Base-by-base conservation (phyloP, 2,329 filamentous ascomycete genomes). In the Triangularia verruculosa region DNA sequence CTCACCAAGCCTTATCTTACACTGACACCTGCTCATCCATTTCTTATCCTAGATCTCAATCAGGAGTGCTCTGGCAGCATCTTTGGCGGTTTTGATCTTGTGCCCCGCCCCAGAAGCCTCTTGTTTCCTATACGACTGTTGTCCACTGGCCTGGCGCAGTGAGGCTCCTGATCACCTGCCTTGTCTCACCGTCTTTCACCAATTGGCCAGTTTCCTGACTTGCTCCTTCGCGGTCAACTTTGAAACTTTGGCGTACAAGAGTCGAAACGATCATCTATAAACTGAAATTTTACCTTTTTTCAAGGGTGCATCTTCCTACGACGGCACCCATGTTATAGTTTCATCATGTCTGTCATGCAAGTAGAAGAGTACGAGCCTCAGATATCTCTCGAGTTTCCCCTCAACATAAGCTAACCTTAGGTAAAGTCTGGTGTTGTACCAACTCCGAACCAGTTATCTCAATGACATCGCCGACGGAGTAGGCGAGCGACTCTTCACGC, bases 391-490 rank as follows among this genome's bases (percentile, higher is more conserved):
- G 7, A 12, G 24, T 22, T 53, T n/a, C n/a, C 4, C 22, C 12
- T 27, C 7, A 4, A 27, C 5, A 8, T 6, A 30, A 56, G 61
- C 66, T 70, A 57, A 70, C 65, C n/a, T 5, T 25, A 25, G 25
- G 17, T 54, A 39, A 71, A 93, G 90, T 75, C 88, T 95, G 75
- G 89, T 93, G 53, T 86, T 91, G 63, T 94, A 94, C 78, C 90
- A 93, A 75, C 82, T 96, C 62, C 89, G 91, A 59, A 89, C 89
- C 39, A 89, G 89, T 71, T 95, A 95, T 73, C 86, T 96, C 34
- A 87, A 88, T 69, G 86, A 91, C 67, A 88, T 93, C 68, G 89
- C 90, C 69, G 91, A 96, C 74, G 92, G 91, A 66, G 90, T 95
- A 7, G 91, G 91, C 68, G 92, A 96, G 75, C 88, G 91, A 20